Evolutionary conservation across 2,329 filamentous ascomycete genomes (phyloP), one percentile per base, ranked within the genome.

Genomic region (Ceratocystis variospora): DNA sequence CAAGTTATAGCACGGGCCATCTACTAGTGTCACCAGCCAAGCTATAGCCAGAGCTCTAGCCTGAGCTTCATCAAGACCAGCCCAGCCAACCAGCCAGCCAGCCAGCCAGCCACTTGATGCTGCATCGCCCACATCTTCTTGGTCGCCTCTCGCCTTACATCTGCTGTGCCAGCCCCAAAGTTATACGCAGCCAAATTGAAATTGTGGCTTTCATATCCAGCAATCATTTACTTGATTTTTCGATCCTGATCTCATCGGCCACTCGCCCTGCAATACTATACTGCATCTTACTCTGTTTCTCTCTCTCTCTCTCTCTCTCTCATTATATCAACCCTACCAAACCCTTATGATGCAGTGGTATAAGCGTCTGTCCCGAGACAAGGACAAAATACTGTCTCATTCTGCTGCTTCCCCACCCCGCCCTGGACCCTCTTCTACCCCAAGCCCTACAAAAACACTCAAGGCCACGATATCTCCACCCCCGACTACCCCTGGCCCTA

Each of bases 291-390:
- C 22, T 25, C 3, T 6, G 10, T 57, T 33, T 57, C 31, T 44
- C 68, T 65, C 31, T 44, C 68, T 65, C 31, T 57, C 31, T 44
- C 68, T 65, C 31, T 44, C 68, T 65, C 31, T 37, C 66, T 31
- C 48, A 41, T 41, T 50, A 70, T 72, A 63, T 74, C 74, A 70
- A 72, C 73, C 66, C 66, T 59, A 59, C 12, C 71, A 72, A 59
- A 77, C 74, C 64, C 78, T 41, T 15, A 41, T 10, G 45, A 76
- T 80, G 66, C 66, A 68, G 62, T 68, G 66, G 66, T 68, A 68
- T 66, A 68, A 68, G 63, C 63, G 66, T 3, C 44, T 68, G 48
- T 68, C 66, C 57, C 55, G 66, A 59, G 66, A 68, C 66, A 68
- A 68, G 57, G 63, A 68, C 59, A 68, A 65, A 62, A 53, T 67